Conservation (phyloP, 306 rosid genomes). For the Lathyrus aphaca region DNA sequence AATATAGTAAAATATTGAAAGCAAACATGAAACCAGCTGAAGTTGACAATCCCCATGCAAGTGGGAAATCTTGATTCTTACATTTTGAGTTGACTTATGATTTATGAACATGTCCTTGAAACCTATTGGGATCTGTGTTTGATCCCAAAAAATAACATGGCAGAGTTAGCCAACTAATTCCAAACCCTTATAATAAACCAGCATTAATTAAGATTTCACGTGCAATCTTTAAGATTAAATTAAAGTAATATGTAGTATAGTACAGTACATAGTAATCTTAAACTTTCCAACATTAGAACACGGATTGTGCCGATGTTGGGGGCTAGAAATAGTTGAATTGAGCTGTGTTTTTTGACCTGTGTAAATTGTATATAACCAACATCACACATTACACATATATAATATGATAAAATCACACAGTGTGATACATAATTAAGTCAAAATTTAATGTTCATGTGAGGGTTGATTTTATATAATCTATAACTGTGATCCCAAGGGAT, state of each 20-base stretch:
- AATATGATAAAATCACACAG: background rate
- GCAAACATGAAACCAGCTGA: conserved; percentile 25
- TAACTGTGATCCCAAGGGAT: conserved; percentile 50
- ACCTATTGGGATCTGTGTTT: conserved; percentile 68
- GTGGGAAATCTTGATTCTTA: conserved; percentile 50
- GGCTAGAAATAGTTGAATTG: conserved; percentile 41
- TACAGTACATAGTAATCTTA: conserved; percentile 32
- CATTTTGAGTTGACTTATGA: conserved; percentile 63
- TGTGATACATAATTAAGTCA: conserved; percentile 21
- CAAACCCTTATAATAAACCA: conserved; percentile 40
- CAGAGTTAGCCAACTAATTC: conserved; percentile 39
- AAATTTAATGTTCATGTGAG: conserved; percentile 35
- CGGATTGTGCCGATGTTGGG: conserved; percentile 56
- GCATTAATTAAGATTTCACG: conserved; percentile 43
- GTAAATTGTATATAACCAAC: conserved; percentile 21
- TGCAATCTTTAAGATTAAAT: conserved; percentile 37
- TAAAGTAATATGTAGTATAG: conserved; percentile 38
- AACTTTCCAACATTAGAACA: conserved; percentile 54
- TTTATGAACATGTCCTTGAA: conserved; percentile 45
- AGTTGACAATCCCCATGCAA: conserved; percentile 39
- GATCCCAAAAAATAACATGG: conserved; percentile 39
- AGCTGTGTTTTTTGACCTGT: conserved; percentile 57
- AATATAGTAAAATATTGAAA: background rate
- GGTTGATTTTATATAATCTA: background rate
- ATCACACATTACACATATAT: background rate